phyloP scores from a whole-genome alignment of 164 flowering plant species.

The Protea cynaroides region DNA sequence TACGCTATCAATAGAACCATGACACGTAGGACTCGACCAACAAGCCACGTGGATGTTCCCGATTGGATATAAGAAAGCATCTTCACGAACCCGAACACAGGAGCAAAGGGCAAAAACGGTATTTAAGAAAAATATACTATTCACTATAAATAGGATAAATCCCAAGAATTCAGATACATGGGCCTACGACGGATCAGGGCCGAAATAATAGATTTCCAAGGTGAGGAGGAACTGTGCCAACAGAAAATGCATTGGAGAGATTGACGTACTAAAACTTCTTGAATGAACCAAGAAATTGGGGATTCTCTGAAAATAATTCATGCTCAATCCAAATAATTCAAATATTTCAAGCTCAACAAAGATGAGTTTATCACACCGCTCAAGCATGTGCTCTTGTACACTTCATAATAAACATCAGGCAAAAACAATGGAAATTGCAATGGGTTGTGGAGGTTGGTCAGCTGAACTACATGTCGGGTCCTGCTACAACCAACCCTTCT shows the following conservation, averaged over 20 bases:
- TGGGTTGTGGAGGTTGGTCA: conserved; percentile 8
- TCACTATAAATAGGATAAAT: no score
- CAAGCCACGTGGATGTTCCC: no score
- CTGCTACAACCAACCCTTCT: conserved; percentile 13
- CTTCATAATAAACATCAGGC: no score
- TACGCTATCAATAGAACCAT: no score
- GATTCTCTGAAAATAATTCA: conserved; percentile 14
- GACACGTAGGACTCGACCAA: no score
- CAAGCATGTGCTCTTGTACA: background rate
- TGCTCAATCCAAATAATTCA: conserved; percentile 19
- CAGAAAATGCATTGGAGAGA: conserved; percentile 4
- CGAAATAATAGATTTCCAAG: conserved; percentile 18
- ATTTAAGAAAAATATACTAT: no score
- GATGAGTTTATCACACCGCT: conserved; percentile 9
- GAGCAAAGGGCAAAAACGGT: no score
- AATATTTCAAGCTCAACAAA: conserved; percentile 14
- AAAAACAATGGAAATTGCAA: background rate
- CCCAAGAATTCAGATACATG: background rate
- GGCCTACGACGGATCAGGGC: conserved; percentile 16
- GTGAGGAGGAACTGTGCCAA: conserved; percentile 8
- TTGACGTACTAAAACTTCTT: conserved; percentile 8
- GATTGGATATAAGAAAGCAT: no score
- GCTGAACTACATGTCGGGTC: conserved; percentile 15
- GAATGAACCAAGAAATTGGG: conserved; percentile 15
- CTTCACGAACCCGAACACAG: no score